These are phyloP conservation scores for Irineochytrium annulatum DNA, from an alignment of 192 early-diverging fungal species.

Conservation along the genomic window DNA sequence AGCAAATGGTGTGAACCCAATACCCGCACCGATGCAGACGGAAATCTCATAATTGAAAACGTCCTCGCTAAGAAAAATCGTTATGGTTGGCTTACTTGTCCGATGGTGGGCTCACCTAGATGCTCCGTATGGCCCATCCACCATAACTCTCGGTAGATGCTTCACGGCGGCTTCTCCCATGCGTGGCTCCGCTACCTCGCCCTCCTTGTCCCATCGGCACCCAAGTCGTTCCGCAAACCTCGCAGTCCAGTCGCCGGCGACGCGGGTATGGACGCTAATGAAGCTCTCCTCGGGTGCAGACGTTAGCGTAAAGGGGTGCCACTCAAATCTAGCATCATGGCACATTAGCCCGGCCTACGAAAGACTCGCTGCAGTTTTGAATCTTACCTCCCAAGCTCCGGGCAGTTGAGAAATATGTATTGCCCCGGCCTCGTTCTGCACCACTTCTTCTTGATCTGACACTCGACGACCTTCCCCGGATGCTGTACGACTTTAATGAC, in stretches of 20 bases:
- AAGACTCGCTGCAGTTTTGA: no score
- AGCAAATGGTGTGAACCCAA: conserved; percentile 77
- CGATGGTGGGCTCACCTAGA: conserved; percentile 7
- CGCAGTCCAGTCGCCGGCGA: conserved; percentile 73
- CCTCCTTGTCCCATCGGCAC: conserved; percentile 41
- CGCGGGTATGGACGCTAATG: conserved; percentile 70
- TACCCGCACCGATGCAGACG: conserved; percentile 72
- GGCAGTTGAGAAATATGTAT: conserved; percentile 73
- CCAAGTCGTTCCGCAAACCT: conserved; percentile 59
- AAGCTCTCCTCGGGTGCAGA: conserved; percentile 76
- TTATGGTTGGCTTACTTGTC: no score
- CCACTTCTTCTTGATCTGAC: conserved; percentile 65
- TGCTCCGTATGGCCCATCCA: conserved; percentile 82
- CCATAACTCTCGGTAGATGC: conserved; percentile 44
- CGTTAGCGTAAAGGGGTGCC: conserved; percentile 86
- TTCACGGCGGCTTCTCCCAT: background rate
- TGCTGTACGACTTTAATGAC: conserved; percentile 72
- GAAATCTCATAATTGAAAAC: conserved; percentile 72
- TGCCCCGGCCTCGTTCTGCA: conserved; percentile 58
- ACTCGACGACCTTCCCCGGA: conserved; percentile 61
- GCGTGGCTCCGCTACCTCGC: background rate
- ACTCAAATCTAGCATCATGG: conserved; percentile 47
- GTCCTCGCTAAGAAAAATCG: conserved; percentile 44
- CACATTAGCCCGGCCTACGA: background rate
- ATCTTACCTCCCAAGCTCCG: conserved; percentile 60